Conservation (phyloP, 495 filamentous ascomycete species). For the Aspergillus nanangensis region DNA sequence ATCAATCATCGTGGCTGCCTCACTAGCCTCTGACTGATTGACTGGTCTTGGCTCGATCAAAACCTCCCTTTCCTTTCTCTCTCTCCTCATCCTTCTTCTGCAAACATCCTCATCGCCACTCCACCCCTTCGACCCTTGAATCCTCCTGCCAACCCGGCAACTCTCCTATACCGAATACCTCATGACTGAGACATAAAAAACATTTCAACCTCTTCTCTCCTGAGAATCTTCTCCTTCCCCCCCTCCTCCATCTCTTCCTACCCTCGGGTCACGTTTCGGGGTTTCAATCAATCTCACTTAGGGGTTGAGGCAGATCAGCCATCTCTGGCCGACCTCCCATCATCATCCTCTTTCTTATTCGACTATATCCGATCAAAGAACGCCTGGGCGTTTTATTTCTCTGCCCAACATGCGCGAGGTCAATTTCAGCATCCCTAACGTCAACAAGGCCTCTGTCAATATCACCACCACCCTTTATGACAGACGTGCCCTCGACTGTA, state of each 20-base stretch:
- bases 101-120: slow-evolving; percentile 3
- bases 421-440: slow-evolving; percentile 99
- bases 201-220: background rate
- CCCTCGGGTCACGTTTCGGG: slow-evolving; percentile 4
- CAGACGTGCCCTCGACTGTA: slow-evolving; percentile 94
- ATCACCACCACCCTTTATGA: slow-evolving; percentile 99
- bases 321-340: background rate
- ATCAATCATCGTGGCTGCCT: slow-evolving; percentile 11
- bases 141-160: no score
- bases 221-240: background rate
- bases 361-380: slow-evolving; percentile 1
- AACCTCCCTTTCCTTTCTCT: slow-evolving; percentile 19
- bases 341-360: background rate
- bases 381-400: slow-evolving; percentile 2
- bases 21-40: slow-evolving; percentile 14
- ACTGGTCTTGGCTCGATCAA: slow-evolving; percentile 20
- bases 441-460: slow-evolving; percentile 98
- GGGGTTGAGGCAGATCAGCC: slow-evolving; percentile 10
- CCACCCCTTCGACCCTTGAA: no score
- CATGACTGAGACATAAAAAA: slow-evolving; percentile 12
- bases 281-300: slow-evolving; percentile 12
- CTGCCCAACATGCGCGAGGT: slow-evolving; percentile 84
- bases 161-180: no score
- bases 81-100: slow-evolving; percentile 11
- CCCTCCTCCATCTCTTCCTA: background rate